Percentiles rank a stretch among this genome's conserved stretches.
Conservation (phyloP, 139 green algal genomes). For the Tetradesmus lagerheimii region DNA sequence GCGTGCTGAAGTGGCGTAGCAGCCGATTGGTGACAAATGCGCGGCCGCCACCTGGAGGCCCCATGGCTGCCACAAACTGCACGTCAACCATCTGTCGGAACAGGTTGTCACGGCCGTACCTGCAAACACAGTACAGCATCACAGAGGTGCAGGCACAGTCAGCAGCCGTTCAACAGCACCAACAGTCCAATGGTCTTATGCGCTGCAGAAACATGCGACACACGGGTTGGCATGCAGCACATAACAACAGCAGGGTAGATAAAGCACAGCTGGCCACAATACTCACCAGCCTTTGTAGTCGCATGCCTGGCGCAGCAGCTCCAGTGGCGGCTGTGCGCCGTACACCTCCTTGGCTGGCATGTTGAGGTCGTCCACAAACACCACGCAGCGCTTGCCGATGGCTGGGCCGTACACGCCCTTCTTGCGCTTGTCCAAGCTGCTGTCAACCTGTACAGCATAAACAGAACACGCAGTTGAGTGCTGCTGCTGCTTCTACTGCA, state of each 20-base stretch:
- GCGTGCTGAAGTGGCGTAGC: constrained; percentile 79
- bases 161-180: background rate
- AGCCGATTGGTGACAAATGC: constrained; percentile 78
- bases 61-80: constrained; percentile 82
- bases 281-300: constrained; percentile 76
- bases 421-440: constrained; percentile 78
- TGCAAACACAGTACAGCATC: background rate
- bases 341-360: constrained; percentile 86
- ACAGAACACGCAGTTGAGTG: background rate
- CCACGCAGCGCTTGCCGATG: constrained; percentile 64
- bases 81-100: constrained; percentile 76
- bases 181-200: too few species aligned
- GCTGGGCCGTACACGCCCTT: constrained; percentile 80
- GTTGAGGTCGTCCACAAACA: constrained; percentile 90
- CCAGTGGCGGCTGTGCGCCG: constrained; percentile 81
- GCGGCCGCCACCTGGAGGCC: constrained; percentile 78
- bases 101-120: constrained; percentile 74
- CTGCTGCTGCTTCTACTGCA: background rate
- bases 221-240: too few species aligned
- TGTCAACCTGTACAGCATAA: constrained; percentile 59
- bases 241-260: background rate
- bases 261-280: background rate
- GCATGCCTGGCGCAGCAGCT: constrained; percentile 81
- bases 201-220: too few species aligned
- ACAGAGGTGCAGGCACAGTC: background rate